Evolutionary conservation across 139 green algal genomes (phyloP), one percentile per base, ranked within the genome.

Genomic region (Deuterostichococcus epilithicus): DNA sequence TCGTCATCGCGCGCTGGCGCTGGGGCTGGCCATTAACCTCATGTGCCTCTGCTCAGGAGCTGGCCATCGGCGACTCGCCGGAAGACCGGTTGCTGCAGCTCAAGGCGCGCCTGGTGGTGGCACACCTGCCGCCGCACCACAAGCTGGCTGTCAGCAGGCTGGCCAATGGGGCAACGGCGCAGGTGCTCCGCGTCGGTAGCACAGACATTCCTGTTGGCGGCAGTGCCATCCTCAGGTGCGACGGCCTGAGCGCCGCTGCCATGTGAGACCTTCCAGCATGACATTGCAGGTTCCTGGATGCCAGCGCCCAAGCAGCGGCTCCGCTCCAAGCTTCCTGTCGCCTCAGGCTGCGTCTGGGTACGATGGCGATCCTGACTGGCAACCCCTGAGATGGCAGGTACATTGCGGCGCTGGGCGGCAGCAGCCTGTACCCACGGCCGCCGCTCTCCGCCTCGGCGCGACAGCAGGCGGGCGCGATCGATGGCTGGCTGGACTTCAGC

Each of bases 401-500:
- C 33, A 1, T 76, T 22, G 72, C 72, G 47, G 20, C 30, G 10
- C 25, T 42, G 15, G 45, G 36, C 45, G 45, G 18, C 28, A 35
- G 42, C 25, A 36, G 72, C n/a, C 45, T 76, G 28, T 76, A 76
- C 30, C 72, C 72, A 26, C 30, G 22, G 22, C 18, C n/a, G 20
- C 72, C 72, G 5, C 68, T 66, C 32, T 33, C 34, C 2, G 45
- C 3, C 6, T 30, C 44, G 18, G 65, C 26, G 15, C 42, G 72
- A 5, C 22, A 35, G 30, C 45, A 32, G 33, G 72, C 72, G 28
- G 72, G 30, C 18, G 22, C 34, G 18, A 76, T 76, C 37, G 72
- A 76, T 37, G 45, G 28, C 72, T 76, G 72, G 72, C 32, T 76
- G 37, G 72, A 76, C 1, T 68, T 76, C 33, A 37, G 37, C 45